phyloP scores from a whole-genome alignment of 305 asterid genomes.

The Fraxinus nigra region DNA sequence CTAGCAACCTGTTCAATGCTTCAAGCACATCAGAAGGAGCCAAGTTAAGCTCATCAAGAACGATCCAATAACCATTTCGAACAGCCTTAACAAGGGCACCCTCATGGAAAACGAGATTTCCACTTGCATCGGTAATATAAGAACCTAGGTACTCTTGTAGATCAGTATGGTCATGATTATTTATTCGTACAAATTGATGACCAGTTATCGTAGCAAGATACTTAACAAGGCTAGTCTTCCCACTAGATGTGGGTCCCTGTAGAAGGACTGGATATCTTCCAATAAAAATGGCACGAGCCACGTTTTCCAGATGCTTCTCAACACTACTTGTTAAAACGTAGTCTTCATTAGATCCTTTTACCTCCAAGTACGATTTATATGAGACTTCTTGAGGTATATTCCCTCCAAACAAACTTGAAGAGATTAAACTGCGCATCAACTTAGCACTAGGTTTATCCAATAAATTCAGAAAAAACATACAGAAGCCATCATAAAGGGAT shows the following conservation, averaged over 20 bases:
- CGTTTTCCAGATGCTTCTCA: constrained; percentile 65
- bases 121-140: constrained; percentile 82
- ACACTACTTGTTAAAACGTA: constrained; percentile 80
- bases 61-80: constrained; percentile 91
- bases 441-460: constrained; percentile 75
- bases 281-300: constrained; percentile 76
- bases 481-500: constrained; percentile 89
- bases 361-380: constrained; percentile 49
- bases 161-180: constrained; percentile 97
- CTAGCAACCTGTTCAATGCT: constrained; percentile 89
- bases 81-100: constrained; percentile 96
- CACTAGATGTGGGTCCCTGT: constrained; percentile 99
- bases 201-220: constrained; percentile 80
- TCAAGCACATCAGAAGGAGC: constrained; percentile 99
- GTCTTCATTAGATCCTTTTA: constrained; percentile 40
- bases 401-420: constrained; percentile 52
- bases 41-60: constrained; percentile 94
- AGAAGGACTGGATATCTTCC: constrained; percentile 86
- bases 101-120: constrained; percentile 87
- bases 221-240: constrained; percentile 95
- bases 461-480: constrained; percentile 77
- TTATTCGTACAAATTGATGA: constrained; percentile 86
- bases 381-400: constrained; percentile 39
- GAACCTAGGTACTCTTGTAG: constrained; percentile 98
- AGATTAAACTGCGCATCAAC: constrained; percentile 57